Evolutionary conservation across 768 basidiomycete species (phyloP).

Genomic region (Boletus rufocinnamomeus): DNA sequence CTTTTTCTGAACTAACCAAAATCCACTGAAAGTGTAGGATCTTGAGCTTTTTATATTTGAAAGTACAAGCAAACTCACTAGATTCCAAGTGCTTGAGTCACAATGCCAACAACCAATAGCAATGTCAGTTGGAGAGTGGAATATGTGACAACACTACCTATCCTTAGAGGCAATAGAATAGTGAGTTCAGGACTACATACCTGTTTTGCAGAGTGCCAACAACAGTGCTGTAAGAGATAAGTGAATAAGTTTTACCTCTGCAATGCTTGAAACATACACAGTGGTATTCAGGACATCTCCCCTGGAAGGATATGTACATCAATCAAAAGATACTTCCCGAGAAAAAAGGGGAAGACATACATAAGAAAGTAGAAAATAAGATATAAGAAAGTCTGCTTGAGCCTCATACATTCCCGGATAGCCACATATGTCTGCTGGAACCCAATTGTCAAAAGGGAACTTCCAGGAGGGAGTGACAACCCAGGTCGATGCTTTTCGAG

Average conservation of each 20-base stretch:
- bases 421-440: conserved; percentile 68
- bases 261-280: conserved; percentile 47
- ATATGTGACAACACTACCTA: conserved; percentile 61
- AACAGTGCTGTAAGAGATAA: conserved; percentile 52
- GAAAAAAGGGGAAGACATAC: conserved; percentile 38
- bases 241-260: conserved; percentile 1
- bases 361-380: conserved; percentile 77
- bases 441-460: conserved; percentile 60
- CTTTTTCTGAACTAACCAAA: conserved; percentile 69
- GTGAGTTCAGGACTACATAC: conserved; percentile 31
- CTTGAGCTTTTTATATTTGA: background rate
- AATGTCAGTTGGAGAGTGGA: conserved; percentile 72
- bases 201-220: conserved; percentile 72
- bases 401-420: conserved; percentile 59
- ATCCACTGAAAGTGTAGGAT: conserved; percentile 40
- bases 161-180: conserved; percentile 6
- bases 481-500: conserved; percentile 69
- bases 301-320: conserved; percentile 37
- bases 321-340: background rate
- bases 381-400: conserved; percentile 76
- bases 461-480: conserved; percentile 55
- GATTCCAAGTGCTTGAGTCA: conserved; percentile 64
- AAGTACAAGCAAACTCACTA: conserved; percentile 47
- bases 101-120: conserved; percentile 65
- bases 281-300: conserved; percentile 77